A percentile compares a stretch with the other conserved stretches of the same genome.
These are phyloP conservation scores for Aspergillus brasiliensis DNA, from an alignment of 2,329 filamentous ascomycete genomes.

Conservation along the genomic window DNA sequence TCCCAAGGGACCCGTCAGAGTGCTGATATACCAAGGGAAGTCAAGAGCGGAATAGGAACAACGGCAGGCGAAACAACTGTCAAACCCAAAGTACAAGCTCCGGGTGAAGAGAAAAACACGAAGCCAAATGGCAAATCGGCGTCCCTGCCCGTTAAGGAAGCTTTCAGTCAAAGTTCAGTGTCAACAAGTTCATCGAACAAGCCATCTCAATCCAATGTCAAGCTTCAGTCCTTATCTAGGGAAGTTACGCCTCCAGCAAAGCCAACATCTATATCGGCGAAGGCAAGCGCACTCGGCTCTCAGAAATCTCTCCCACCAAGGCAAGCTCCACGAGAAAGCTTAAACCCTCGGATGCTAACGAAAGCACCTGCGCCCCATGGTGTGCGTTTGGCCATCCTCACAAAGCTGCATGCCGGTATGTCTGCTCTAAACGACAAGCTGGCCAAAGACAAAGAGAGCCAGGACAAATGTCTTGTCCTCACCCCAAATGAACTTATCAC, in stretches of 20 bases:
- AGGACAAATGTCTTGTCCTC: constrained; percentile 40
- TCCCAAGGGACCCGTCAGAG: constrained; percentile 21
- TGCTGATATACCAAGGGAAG: constrained; percentile 4
- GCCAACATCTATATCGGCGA: constrained; percentile 6
- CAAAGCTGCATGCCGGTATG: constrained; percentile 49
- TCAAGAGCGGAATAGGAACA: background rate
- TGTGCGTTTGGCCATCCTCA: constrained; percentile 45
- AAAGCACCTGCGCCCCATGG: constrained; percentile 48
- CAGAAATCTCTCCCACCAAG: constrained; percentile 26
- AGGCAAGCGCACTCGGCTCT: constrained; percentile 4
- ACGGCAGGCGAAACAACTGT: background rate
- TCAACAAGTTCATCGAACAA: constrained; percentile 12
- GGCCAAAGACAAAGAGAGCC: constrained; percentile 32
- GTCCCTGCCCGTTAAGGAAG: background rate
- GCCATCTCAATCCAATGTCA: constrained; percentile 12
- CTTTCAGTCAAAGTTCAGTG: background rate
- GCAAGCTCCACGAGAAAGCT: constrained; percentile 41
- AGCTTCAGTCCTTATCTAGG: constrained; percentile 27
- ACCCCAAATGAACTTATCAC: constrained; percentile 47
- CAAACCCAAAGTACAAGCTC: constrained; percentile 1
- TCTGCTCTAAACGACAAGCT: constrained; percentile 42
- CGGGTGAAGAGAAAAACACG: background rate
- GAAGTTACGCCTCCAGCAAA: constrained; percentile 31
- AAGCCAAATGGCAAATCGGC: background rate
- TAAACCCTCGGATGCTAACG: constrained; percentile 49